Base-by-base conservation (phyloP, 768 basidiomycete species). In the Collybiopsis luxurians region DNA sequence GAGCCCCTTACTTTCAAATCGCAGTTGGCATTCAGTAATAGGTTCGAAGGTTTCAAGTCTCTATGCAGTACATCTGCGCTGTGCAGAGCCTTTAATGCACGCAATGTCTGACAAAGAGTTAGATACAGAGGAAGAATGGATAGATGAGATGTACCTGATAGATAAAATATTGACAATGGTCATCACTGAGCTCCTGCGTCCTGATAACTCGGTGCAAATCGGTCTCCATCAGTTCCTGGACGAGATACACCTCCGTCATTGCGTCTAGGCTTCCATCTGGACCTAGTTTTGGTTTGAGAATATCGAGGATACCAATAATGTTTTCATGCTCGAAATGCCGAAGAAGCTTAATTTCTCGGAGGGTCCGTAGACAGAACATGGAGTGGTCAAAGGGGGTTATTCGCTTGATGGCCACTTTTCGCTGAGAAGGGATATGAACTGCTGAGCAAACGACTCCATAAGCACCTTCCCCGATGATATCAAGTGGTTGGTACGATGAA, bases 131-230 rank as follows among this genome's bases (percentile, higher is more conserved):
- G 45, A 47, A 26, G 39, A 21, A 28, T 26, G 28, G 7, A 44
- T 38, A 42, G 43, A 31, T 17, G 47, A 38, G 56, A 69, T 75
- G 49, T 59, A 85, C 87, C 80, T 98, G 96, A 70, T 99, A 99
- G 62, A 96, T 87, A 68, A 99, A 98, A 71, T 99, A 99, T 72
- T 98, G 94, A 63, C 86, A 89, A 68, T 98, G 95, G 67, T 98
- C 95, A 67, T 98, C 96, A 57, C 88, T 90, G 40, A 99, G 79
- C 58, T 90, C 85, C 71, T 98, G 96, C 0, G 97, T 96, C 24
- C 92, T 81, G 64, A 99, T 98, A 46, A 99, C 97, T 54, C 96
- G 87, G 69, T 98, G 95, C 62, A 98, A 76, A 74, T 98, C 96
- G 0, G 93, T 96, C 73, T 97, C 96, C 71, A 96, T 85, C 61